Conservation (phyloP, 129 eudicot genomes). For the Ambrosia artemisiifolia region DNA sequence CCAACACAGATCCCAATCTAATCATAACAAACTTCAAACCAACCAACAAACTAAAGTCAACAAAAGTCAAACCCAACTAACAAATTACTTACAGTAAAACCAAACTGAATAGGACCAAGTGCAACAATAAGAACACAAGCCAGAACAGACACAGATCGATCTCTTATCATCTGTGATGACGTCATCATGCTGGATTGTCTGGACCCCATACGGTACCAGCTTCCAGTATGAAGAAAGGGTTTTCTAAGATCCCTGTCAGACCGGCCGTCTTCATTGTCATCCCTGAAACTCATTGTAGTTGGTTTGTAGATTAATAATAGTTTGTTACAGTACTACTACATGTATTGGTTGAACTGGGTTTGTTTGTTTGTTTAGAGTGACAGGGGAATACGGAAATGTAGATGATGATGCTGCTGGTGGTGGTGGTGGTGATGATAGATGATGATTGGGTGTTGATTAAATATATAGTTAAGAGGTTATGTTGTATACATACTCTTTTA, state of each 20-base stretch:
- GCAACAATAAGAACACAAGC: slow-evolving; percentile 5
- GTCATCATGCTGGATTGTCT: not conserved
- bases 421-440: not conserved
- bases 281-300: not conserved
- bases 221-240: not conserved
- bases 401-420: too few relatives aligned
- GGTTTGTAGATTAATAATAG: not conserved
- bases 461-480: not conserved
- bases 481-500: too few relatives aligned
- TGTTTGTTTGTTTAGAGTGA: too few relatives aligned
- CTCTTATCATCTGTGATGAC: slow-evolving; percentile 2
- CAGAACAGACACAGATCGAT: slow-evolving; percentile 1
- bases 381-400: not conserved
- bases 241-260: not conserved
- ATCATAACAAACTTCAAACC: not conserved
- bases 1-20: not conserved
- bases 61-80: not conserved
- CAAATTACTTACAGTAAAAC: not conserved
- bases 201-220: slow-evolving; percentile 3
- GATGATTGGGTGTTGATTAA: not conserved
- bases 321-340: not conserved
- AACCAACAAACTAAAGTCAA: not conserved
- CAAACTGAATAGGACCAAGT: not conserved
- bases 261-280: not conserved
- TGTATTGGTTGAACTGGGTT: not conserved